Evolutionary conservation across 352 stramenopile species (phyloP), one percentile per base, ranked within the genome.

Genomic region (Ochromonadaceae sp.): DNA sequence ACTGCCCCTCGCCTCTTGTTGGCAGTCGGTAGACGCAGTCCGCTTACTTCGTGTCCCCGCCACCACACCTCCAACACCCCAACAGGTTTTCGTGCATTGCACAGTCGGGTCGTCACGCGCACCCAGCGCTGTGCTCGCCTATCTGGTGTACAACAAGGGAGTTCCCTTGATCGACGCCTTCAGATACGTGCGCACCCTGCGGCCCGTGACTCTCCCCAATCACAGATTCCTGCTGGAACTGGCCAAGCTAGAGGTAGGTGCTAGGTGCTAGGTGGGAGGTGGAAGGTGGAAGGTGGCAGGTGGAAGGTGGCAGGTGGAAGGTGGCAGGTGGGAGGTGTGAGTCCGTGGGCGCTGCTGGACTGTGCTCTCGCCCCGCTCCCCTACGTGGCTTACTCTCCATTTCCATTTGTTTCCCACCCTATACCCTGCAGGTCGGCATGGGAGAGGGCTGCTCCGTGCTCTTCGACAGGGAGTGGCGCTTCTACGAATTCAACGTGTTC

Each of bases 401-500:
- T n/a, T n/a, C n/a, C n/a, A n/a, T n/a, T n/a, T n/a, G n/a, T n/a
- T n/a, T n/a, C n/a, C n/a, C n/a, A n/a, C n/a, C n/a, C n/a, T n/a
- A 44, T 44, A 20, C 22, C 40, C 17, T 44, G 17, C 40, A 44
- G 40, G 40, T 44, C 17, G 40, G 22, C 22, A 22, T 20, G 22
- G 40, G 40, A 17, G 17, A 20, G 22, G 40, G 40, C 17, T 44
- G 15, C 15, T 63, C 55, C 22, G 55, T 63, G 5, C 52, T 31
- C 10, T 63, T 50, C 38, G 39, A 63, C 28, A 14, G 4, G 1
- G 55, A 47, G 25, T 63, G 55, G 55, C 48, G 55, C 26, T 49
- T 50, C 26, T 63, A 50, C 52, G 55, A 63, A 34, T 63, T 63
- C 55, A 63, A 63, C 28, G 22, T 20, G 40, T 22, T 44, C 17